phyloP scores from a whole-genome alignment of 1,139 yeast species.

The Chernovozyma aurita region DNA sequence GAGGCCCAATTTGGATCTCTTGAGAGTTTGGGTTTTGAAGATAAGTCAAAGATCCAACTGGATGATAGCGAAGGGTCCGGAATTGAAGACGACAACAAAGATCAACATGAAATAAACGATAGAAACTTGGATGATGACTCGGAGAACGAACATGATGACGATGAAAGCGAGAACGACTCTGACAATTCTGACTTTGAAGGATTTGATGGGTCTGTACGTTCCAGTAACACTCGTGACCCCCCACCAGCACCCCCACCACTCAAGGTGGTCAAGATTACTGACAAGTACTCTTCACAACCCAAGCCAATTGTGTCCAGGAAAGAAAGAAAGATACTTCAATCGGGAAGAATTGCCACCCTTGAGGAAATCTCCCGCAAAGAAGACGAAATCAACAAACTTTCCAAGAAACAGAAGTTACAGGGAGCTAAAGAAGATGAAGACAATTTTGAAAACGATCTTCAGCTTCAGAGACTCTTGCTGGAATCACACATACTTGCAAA shows the following conservation, averaged over 20 bases:
- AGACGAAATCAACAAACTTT: slow-evolving; percentile 17
- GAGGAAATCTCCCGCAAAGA: slow-evolving; percentile 29
- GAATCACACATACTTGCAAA: slow-evolving; percentile 80
- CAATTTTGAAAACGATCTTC: slow-evolving; percentile 74
- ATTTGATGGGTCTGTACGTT: neutral
- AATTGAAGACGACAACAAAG: slow-evolving; percentile 14
- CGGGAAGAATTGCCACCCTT: slow-evolving; percentile 42
- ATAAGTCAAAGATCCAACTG: slow-evolving; percentile 28
- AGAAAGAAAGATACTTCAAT: slow-evolving; percentile 29
- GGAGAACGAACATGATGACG: slow-evolving; percentile 5
- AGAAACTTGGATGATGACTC: slow-evolving; percentile 11
- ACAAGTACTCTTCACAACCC: slow-evolving; percentile 17
- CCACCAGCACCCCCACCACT: slow-evolving; percentile 14
- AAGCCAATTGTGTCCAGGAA: slow-evolving; percentile 18
- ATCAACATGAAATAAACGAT: slow-evolving; percentile 13
- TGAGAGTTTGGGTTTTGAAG: slow-evolving; percentile 57
- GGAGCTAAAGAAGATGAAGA: slow-evolving; percentile 36
- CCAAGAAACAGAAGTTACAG: slow-evolving; percentile 25
- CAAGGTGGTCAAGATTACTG: slow-evolving; percentile 32
- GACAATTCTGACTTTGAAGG: neutral
- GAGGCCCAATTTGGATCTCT: slow-evolving; percentile 68
- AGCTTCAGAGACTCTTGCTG: slow-evolving; percentile 70
- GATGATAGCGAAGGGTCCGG: slow-evolving; percentile 5
- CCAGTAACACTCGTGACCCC: neutral
- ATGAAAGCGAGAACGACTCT: slow-evolving; percentile 10